Evolutionary conservation across 2,329 filamentous ascomycete genomes (phyloP).

Genomic region (Cyphellophora europaea): DNA sequence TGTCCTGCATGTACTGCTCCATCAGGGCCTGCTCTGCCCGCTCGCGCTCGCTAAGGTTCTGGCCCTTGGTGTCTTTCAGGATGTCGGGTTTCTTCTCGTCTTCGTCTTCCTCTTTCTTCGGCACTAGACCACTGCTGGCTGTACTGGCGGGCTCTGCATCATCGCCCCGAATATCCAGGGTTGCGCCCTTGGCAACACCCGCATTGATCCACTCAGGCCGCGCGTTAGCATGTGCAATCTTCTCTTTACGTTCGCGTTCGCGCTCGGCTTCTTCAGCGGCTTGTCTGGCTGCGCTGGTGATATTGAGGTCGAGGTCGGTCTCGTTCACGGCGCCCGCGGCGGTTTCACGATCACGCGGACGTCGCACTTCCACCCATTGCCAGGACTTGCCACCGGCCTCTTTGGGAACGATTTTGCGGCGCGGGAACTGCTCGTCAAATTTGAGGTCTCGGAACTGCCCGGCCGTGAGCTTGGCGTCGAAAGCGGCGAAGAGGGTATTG

Average conservation of each 20-base stretch:
- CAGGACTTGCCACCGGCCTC: slow-evolving; percentile 41
- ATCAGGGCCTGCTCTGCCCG: slow-evolving; percentile 5
- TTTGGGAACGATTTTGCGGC: slow-evolving; percentile 26
- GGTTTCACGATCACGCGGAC: slow-evolving; percentile 30
- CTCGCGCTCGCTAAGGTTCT: slow-evolving; percentile 1
- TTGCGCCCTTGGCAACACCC: slow-evolving; percentile 9
- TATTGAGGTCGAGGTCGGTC: slow-evolving; percentile 37
- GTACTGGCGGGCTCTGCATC: slow-evolving; percentile 5
- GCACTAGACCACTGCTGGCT: background rate
- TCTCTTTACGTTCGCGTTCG: slow-evolving; percentile 36
- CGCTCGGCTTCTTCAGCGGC: slow-evolving; percentile 36
- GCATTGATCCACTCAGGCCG: slow-evolving; percentile 43
- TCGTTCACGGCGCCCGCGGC: slow-evolving; percentile 34
- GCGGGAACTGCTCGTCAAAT: background rate
- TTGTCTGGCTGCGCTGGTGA: slow-evolving; percentile 36
- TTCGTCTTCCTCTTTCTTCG: slow-evolving; percentile 14
- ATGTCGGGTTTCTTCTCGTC: slow-evolving; percentile 13
- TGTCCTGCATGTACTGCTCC: slow-evolving; percentile 11
- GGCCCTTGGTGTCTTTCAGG: slow-evolving; percentile 2
- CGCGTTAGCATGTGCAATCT: slow-evolving; percentile 41
- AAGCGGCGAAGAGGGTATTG: slow-evolving; percentile 37
- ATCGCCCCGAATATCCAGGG: slow-evolving; percentile 4
- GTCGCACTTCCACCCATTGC: slow-evolving; percentile 36
- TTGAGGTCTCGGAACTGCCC: slow-evolving; percentile 21
- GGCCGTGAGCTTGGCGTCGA: slow-evolving; percentile 25